Conservation (phyloP, 129 eudicot species). For the Centaurea solstitialis region DNA sequence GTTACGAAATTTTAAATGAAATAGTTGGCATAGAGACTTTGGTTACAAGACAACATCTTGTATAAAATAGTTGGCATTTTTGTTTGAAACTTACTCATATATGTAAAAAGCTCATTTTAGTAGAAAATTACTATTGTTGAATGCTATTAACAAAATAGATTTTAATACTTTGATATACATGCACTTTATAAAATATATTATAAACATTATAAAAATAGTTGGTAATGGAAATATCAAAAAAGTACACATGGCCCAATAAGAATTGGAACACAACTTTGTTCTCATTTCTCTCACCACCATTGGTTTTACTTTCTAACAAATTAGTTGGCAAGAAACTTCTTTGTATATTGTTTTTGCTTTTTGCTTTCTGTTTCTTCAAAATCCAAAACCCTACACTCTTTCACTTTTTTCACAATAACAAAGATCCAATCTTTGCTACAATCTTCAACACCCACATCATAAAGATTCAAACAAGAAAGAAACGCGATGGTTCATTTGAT, state of each 20-base stretch:
- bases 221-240: background rate
- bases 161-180: too few relatives aligned
- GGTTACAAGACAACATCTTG: too few relatives aligned
- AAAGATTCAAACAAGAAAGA: background rate
- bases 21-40: too few relatives aligned
- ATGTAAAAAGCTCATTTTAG: too few relatives aligned
- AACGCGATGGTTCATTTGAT: background rate
- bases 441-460: background rate
- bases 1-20: too few relatives aligned
- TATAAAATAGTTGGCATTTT: too few relatives aligned
- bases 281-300: constrained; percentile 1
- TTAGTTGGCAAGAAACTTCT: constrained; percentile 11
- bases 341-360: constrained; percentile 15
- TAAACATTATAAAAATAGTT: too few relatives aligned
- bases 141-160: too few relatives aligned
- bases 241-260: constrained; percentile 32
- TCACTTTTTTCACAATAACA: constrained; percentile 2
- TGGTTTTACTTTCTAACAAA: background rate
- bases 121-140: too few relatives aligned
- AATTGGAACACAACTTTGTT: constrained; percentile 10
- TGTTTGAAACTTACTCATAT: too few relatives aligned
- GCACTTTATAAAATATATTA: too few relatives aligned
- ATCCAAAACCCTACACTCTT: constrained; percentile 9
- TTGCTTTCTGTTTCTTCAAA: constrained; percentile 7
- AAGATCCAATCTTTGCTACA: constrained; percentile 2